Conservation (phyloP, 495 filamentous ascomycete genomes). For the Paragyromitra xinjiangensis region DNA sequence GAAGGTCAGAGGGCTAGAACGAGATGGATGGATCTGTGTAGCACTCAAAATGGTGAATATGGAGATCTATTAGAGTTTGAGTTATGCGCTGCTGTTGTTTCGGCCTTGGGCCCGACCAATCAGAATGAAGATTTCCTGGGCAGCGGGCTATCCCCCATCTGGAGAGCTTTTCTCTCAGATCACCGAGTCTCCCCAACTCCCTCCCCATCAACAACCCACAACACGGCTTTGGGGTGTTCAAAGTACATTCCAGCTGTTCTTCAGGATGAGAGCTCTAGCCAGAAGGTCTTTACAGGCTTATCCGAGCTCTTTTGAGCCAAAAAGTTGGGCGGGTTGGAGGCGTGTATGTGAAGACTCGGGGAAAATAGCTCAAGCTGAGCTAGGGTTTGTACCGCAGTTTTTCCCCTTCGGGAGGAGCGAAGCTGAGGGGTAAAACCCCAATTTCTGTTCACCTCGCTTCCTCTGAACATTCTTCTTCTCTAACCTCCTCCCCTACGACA, state of each 20-base stretch:
- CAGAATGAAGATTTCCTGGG: constrained; percentile 4
- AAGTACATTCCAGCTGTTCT: constrained; percentile 36
- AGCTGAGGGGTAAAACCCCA: constrained; percentile 49
- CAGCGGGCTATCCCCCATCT: constrained; percentile 18
- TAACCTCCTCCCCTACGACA: constrained; percentile 3
- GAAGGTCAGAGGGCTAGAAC: not conserved
- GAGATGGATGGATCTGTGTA: not conserved
- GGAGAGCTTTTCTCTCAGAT: constrained; percentile 5
- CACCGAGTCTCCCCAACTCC: constrained; percentile 2
- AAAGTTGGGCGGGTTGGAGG: constrained; percentile 3
- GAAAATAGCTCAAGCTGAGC: not conserved
- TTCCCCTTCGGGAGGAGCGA: constrained; percentile 31
- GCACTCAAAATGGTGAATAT: not conserved
- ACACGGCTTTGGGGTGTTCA: not conserved
- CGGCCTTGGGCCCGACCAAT: constrained; percentile 14
- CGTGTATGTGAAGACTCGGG: not conserved
- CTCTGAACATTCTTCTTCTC: constrained; percentile 10
- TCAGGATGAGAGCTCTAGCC: constrained; percentile 4
- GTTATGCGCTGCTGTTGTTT: constrained; percentile 5
- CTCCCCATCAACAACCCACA: constrained; percentile 7
- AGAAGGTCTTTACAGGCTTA: constrained; percentile 4
- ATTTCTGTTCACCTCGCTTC: constrained; percentile 5
- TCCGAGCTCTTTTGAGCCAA: not conserved
- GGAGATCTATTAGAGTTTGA: not conserved
- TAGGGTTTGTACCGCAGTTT: constrained; percentile 39